Evolutionary conservation across 1,284 basidiomycete species (phyloP), one percentile per base, ranked within the genome.

Genomic region (Apiotrichum siamense): DNA sequence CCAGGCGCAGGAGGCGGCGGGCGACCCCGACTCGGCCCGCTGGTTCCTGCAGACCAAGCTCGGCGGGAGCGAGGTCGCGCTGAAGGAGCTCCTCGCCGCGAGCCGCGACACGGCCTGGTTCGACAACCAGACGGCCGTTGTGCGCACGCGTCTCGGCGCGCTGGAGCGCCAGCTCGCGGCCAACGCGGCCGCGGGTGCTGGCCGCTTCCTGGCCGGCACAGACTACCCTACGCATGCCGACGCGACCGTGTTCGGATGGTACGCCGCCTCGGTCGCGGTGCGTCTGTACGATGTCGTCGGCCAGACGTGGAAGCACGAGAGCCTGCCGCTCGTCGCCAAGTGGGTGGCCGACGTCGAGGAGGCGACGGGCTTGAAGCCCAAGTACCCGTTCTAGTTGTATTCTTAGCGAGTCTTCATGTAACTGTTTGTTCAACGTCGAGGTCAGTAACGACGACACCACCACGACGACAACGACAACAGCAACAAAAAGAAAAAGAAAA

Each of bases 41-140:
- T 65, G 60, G 44, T 65, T 65, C 47, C 31, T 61, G 26, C 52
- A 47, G 29, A 41, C 47, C 41, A 62, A 62, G 54, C 55, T 58
- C 45, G 49, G 43, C 23, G 55, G 50, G 21, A 52, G 57, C 50
- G 42, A 40, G n/a, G 46, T 23, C 1, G 43, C 9, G 12, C 41
- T 52, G n/a, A 35, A 49, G 21, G 31, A 21, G 9, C 40, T 53
- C 18, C 10, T 50, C n/a, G 9, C 15, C 3, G 31, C 35, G 10
- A 15, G 17, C 20, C 23, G 44, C 20, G 44, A 50, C 29, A 40
- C 44, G 3, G 26, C 25, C 23, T 50, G 26, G n/a, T 39, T 52
- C n/a, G 47, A 52, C 18, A 10, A n/a, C n/a, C 48, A 49, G 44
- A 21, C 42, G 0, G 48, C 39, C 12, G 40, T 31, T 3, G 41